Conservation (phyloP, 306 rosid genomes). For the Dryas drummondii region DNA sequence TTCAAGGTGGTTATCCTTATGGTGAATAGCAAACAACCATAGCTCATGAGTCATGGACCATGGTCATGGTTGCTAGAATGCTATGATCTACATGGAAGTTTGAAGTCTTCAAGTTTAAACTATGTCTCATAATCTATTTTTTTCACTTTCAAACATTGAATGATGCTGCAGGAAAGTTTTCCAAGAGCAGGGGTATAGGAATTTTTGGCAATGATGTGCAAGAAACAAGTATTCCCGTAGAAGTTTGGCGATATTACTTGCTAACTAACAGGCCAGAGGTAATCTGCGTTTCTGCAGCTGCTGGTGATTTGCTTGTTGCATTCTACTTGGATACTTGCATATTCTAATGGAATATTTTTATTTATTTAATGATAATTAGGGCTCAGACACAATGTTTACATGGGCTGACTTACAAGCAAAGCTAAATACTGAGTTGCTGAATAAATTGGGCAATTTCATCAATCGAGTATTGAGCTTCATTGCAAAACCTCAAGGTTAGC, state of each 20-base stretch:
- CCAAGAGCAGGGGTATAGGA: slow-evolving; percentile 71
- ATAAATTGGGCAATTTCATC: slow-evolving; percentile 68
- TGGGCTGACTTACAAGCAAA: slow-evolving; percentile 81
- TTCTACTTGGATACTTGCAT: slow-evolving; percentile 2
- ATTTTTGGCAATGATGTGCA: slow-evolving; percentile 72
- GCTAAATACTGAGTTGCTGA: slow-evolving; percentile 60
- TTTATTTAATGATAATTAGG: slow-evolving; percentile 31
- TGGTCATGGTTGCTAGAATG: background rate
- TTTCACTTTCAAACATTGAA: background rate
- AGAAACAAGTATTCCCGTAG: slow-evolving; percentile 66
- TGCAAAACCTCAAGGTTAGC: slow-evolving; percentile 72
- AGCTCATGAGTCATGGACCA: too few relatives aligned
- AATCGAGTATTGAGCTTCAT: slow-evolving; percentile 75
- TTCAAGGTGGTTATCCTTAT: too few relatives aligned
- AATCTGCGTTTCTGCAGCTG: slow-evolving; percentile 23
- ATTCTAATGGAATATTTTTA: slow-evolving; percentile 19
- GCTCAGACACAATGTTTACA: slow-evolving; percentile 63
- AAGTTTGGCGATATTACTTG: slow-evolving; percentile 81
- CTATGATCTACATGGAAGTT: background rate
- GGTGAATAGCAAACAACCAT: too few relatives aligned
- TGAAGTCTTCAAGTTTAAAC: slow-evolving; percentile 9
- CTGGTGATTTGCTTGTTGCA: slow-evolving; percentile 4
- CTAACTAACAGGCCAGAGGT: slow-evolving; percentile 79
- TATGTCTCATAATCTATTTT: background rate
- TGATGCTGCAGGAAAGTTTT: slow-evolving; percentile 58